phyloP scores from a whole-genome alignment of 78 protist species.

The Speleostelium caveatum region DNA sequence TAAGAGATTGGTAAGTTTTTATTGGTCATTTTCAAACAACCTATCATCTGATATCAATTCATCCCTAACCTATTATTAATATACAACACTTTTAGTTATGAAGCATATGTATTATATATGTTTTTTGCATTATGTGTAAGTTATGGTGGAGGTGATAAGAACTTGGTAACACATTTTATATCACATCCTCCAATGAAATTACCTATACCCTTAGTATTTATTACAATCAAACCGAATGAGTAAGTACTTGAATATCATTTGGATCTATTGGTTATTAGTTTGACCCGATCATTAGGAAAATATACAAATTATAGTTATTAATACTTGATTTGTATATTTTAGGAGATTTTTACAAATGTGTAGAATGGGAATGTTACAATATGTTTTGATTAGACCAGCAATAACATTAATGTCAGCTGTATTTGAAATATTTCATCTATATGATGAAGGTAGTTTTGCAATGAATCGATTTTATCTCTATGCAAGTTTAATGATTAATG shows the following conservation, averaged over 20 bases:
- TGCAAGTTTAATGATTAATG: background rate
- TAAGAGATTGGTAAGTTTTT: slow-evolving; percentile 52
- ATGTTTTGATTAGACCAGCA: slow-evolving; percentile 47
- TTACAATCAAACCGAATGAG: slow-evolving; percentile 49
- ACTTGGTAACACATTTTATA: slow-evolving; percentile 48
- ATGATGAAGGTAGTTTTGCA: slow-evolving; percentile 8
- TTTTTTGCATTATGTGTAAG: slow-evolving; percentile 39
- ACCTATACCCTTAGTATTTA: slow-evolving; percentile 15
- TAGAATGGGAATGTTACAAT: slow-evolving; percentile 63
- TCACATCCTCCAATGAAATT: slow-evolving; percentile 21
- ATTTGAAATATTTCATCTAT: background rate
- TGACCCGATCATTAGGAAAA: background rate
- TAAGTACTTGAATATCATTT: background rate
- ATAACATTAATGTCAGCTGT: slow-evolving; percentile 27
- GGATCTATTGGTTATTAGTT: too few relatives aligned
- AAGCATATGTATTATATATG: slow-evolving; percentile 60
- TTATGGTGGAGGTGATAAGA: slow-evolving; percentile 71
- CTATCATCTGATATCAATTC: background rate
- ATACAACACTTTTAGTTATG: background rate
- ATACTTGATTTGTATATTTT: background rate
- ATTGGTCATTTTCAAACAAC: background rate
- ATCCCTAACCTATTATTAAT: background rate
- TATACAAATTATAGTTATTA: background rate
- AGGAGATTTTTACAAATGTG: slow-evolving; percentile 42
- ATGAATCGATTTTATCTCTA: slow-evolving; percentile 28